Percentiles rank a stretch among this genome's conserved stretches.
phyloP scores from a whole-genome alignment of 2,329 filamentous ascomycete genomes.

The Aspergillus ustus region DNA sequence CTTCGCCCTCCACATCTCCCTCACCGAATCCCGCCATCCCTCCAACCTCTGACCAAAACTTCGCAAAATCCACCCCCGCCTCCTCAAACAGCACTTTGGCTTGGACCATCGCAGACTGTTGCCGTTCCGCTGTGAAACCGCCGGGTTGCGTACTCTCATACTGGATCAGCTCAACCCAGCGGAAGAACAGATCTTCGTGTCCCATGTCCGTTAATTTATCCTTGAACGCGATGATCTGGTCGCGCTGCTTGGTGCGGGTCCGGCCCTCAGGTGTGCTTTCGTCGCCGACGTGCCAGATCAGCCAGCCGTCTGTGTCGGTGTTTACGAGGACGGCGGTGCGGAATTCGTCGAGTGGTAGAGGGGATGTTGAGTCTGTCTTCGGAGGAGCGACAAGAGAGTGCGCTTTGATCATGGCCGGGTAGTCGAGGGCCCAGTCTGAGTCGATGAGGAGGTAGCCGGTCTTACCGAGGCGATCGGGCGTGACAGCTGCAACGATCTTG shows the following conservation, averaged over 20 bases:
- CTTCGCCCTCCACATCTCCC: slow-evolving; percentile 54
- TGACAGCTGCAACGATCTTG: slow-evolving; percentile 70
- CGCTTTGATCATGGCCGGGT: slow-evolving; percentile 76
- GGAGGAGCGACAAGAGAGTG: slow-evolving; percentile 64
- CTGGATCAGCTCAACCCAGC: slow-evolving; percentile 91
- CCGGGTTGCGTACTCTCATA: slow-evolving; percentile 80
- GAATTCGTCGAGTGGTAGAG: slow-evolving; percentile 66
- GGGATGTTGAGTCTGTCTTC: slow-evolving; percentile 29
- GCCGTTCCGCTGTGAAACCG: slow-evolving; percentile 75
- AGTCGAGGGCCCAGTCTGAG: slow-evolving; percentile 85
- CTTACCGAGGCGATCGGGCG: slow-evolving; percentile 71
- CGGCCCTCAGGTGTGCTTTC: slow-evolving; percentile 53
- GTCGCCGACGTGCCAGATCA: slow-evolving; percentile 65
- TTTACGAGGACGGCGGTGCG: slow-evolving; percentile 72
- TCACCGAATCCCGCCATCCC: slow-evolving; percentile 62
- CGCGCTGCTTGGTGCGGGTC: slow-evolving; percentile 44
- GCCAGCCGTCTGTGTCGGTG: slow-evolving; percentile 71
- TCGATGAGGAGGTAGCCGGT: slow-evolving; percentile 89
- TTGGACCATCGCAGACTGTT: slow-evolving; percentile 72
- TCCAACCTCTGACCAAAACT: slow-evolving; percentile 73
- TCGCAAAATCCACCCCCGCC: slow-evolving; percentile 80
- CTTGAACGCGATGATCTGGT: slow-evolving; percentile 80
- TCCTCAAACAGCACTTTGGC: slow-evolving; percentile 75
- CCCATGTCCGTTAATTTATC: slow-evolving; percentile 74
- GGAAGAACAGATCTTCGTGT: slow-evolving; percentile 88